These are phyloP conservation scores for Casuarina equisetifolia DNA, from an alignment of 306 rosid genomes.

Conservation along the genomic window DNA sequence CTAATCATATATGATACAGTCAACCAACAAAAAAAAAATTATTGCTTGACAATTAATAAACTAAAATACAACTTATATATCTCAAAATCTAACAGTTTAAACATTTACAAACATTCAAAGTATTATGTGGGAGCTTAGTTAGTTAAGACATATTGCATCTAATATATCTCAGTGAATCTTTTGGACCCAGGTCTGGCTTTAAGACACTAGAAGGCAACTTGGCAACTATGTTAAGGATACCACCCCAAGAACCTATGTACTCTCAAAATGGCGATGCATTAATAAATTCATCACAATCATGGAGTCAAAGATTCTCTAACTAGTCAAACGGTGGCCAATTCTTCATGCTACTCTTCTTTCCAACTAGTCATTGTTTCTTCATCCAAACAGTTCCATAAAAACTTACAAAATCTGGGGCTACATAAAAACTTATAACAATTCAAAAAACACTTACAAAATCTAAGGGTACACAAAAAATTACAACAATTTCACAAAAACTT, in stretches of 20 bases:
- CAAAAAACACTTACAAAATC: too few relatives aligned
- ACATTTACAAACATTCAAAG: not conserved
- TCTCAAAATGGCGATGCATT: conserved; percentile 73
- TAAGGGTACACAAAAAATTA: too few relatives aligned
- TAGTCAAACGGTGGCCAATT: conserved; percentile 94
- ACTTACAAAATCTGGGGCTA: too few relatives aligned
- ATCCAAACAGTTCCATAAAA: too few relatives aligned
- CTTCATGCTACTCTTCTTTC: too few relatives aligned
- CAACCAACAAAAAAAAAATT: not conserved
- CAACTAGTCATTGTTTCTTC: too few relatives aligned
- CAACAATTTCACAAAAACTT: too few relatives aligned
- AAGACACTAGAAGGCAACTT: conserved; percentile 70
- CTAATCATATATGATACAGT: not conserved
- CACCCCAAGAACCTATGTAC: conserved; percentile 73
- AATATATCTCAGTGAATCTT: conserved; percentile 91
- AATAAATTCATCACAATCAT: conserved; percentile 87
- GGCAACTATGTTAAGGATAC: conserved; percentile 77
- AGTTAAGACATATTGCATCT: conserved; percentile 64
- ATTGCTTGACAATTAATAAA: not conserved
- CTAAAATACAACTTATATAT: not conserved
- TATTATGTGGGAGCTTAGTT: conserved; percentile 14
- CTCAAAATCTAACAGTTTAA: not conserved
- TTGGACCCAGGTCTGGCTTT: conserved; percentile 94
- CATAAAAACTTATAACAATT: too few relatives aligned
- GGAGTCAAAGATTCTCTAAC: conserved; percentile 82